Evolutionary conservation across 2,329 filamentous ascomycete genomes (phyloP), one percentile per base, ranked within the genome.

Genomic region (Periconia digitata): DNA sequence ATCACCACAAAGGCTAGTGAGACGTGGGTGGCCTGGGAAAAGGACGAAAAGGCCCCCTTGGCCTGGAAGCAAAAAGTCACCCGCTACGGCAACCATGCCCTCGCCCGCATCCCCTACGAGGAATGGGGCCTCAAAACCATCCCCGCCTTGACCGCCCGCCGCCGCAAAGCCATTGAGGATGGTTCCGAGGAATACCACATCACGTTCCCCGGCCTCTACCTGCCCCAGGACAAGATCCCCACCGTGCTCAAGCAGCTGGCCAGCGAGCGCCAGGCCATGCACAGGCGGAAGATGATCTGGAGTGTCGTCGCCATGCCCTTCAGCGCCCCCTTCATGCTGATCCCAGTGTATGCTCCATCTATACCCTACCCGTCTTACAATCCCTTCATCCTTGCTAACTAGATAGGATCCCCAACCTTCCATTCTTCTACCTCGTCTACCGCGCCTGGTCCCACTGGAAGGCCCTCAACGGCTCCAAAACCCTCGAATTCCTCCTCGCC

Each of bases 121-220:
- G 94, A 99, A 85, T 99, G 94, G 94, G 91, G 90, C 0, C 79
- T 99, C 58, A 97, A 97, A 76, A 95, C 90, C 29, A 86, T 99
- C 44, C 94, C 94, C 38, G 86, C 92, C 18, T 78, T 95, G 59
- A 90, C 85, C 36, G 76, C 83, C 48, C 81, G 83, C 57, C 80
- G 85, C 49, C 80, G 82, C 58, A 76, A 81, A 41, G 84, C 89
- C 44, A 84, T 88, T 59, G 63, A 85, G 18, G 71, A 83, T 44
- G 83, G 81, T 32, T 79, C 80, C 55, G 81, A 84, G 43, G 84
- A 82, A 60, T 83, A 90, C 52, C 83, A 90, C 58, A 80, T 96
- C 23, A 75, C 90, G 44, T 97, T 88, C 66, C 94, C 94, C 0
- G 76, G 80, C 40, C 82, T 81, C 41, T 79, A 91, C 43, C 81